Evolutionary conservation across 805 yeast species (phyloP), one percentile per base, ranked within the genome.

Genomic region (Wickerhamomyces hampshirensis): DNA sequence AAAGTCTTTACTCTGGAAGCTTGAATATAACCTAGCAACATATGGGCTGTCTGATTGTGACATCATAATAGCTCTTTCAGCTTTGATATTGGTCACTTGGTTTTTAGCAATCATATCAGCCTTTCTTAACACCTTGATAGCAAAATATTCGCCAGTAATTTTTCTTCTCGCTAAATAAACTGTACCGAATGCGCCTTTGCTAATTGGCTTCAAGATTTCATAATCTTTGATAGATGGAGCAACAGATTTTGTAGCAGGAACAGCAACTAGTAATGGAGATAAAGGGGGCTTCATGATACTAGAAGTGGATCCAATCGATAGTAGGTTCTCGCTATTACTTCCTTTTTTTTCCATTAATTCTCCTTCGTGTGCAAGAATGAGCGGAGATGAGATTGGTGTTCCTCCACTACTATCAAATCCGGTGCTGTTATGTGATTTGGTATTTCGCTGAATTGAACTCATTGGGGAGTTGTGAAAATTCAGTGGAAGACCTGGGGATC

Each of bases 31-130:
- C 53, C 82, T 88, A 1, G 96, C 98, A 41, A 93, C 97, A 55
- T 83, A 87, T 0, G 96, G 94, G 26, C 91, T 83, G 44, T 88
- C 91, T 3, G 95, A 76, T 55, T 93, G 98, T 2, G 94, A 80
- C 94, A 93, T 93, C 88, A 93, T 81, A n/a, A 91, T 91, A 0
- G 97, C 96, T 30, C 98, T 66, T 58, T 94, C 99, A 1, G 96
- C 84, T 51, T 84, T 84, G 23, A 94, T 96, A 56, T 93, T 93
- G 15, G 89, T 79, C 5, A 91, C 91, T 64, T 93, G 98, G 66
- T 94, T 94, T 62, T 91, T 93, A 2, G 96, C 91, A 42, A 93
- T 80, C 98, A 93, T 93, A 59, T 93, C 98, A 4, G 94, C 74
- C 59, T 93, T 93, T 50, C 80, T 85, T 43, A 93, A 64, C 11